Evolutionary conservation across 495 filamentous ascomycete genomes (phyloP), one percentile per base, ranked within the genome.

Genomic region (Glonium stellatum): DNA sequence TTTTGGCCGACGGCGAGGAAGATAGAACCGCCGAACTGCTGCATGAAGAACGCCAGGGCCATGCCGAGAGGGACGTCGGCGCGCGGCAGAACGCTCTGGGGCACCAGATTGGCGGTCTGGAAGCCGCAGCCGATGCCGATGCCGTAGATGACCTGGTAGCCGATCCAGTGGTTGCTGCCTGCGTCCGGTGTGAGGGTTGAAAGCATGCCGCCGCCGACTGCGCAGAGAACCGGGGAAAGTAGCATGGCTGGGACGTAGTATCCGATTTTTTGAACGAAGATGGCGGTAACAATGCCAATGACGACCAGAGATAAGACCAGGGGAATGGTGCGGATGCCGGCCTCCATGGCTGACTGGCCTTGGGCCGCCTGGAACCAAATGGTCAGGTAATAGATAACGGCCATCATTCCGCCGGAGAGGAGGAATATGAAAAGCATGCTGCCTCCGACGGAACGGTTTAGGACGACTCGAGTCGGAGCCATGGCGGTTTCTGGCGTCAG

Each of bases 281-380:
- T 73, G 18, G 90, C 89, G 0, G 79, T 70, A 1, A 82, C 22
- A 13, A 93, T 75, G 3, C 83, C 82, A 39, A 79, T 62, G 21
- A 91, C 50, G 12, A 88, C 82, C 1, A 83, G 69, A 4, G 72
- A 69, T 19, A 92, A 76, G 23, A 95, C 80, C 72, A 89, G 77
- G 0, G 90, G 90, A 11, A 95, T 73, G 62, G 85, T 88, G 72
- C 82, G 81, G 70, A 95, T 86, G 25, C 90, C 90, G 0, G 86
- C 89, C 39, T 81, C 72, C 10, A 83, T 80, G 13, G 90, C 87
- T 0, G 77, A 76, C 0, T 80, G 81, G 51, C 79, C 82, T 68
- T 91, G 85, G 69, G 93, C 84, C 5, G 88, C 82, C 67, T 96
- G 90, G 77, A 96, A 95, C 87, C 88, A 96, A 62, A 92, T 87